phyloP scores from a whole-genome alignment of 306 rosid species.

The Cucurbita maxima region DNA sequence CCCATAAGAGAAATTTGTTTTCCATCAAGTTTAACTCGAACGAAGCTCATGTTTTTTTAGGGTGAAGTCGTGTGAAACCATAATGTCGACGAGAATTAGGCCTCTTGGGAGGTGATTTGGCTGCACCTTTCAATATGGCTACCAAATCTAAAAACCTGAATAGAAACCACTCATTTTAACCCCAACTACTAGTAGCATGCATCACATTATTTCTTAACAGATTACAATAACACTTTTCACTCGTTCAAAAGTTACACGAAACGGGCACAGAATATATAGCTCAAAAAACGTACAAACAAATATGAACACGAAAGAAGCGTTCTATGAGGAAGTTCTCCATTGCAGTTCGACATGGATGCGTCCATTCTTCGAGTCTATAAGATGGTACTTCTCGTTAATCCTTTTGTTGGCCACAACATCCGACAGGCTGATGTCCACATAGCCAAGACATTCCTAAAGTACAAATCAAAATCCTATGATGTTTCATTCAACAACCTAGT shows the following conservation, averaged over 20 bases:
- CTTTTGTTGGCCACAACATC: conserved; percentile 73
- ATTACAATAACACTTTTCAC: background rate
- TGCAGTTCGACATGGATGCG: conserved; percentile 43
- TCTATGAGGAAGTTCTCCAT: conserved; percentile 5
- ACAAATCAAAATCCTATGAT: background rate
- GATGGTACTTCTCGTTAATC: conserved; percentile 58
- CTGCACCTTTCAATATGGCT: background rate
- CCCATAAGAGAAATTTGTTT: background rate
- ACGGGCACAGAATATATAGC: background rate
- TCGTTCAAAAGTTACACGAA: background rate
- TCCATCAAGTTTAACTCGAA: too few species aligned
- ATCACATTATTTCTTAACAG: background rate
- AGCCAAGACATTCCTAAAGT: conserved; percentile 61
- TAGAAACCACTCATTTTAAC: too few species aligned
- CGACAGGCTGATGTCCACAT: conserved; percentile 51
- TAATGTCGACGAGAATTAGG: background rate
- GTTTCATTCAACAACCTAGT: background rate
- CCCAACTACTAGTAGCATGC: background rate
- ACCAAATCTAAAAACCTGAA: too few species aligned
- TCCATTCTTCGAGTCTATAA: conserved; percentile 75
- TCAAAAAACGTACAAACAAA: background rate
- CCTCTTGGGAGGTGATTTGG: background rate
- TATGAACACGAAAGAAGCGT: background rate
- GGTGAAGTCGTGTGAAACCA: background rate
- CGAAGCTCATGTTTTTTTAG: too few species aligned